Evolutionary conservation across 2,329 filamentous ascomycete species (phyloP).

Genomic region (Sarocladium kiliense): DNA sequence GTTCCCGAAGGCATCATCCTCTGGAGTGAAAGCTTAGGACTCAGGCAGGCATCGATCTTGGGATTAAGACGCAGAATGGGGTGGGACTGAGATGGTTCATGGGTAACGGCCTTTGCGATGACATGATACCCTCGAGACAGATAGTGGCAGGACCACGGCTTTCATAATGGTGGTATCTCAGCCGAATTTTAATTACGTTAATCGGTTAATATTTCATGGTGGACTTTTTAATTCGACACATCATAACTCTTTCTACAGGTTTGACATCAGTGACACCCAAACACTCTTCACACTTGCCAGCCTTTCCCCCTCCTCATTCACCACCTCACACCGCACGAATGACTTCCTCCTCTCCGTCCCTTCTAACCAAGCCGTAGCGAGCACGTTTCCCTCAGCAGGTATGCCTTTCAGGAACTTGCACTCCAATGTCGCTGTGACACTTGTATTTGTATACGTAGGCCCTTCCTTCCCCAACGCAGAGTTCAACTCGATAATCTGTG

Average conservation of each 20-base stretch:
- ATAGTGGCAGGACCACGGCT: background rate
- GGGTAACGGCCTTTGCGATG: constrained; percentile 10
- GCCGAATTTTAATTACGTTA: too few relatives aligned
- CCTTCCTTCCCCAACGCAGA: constrained; percentile 24
- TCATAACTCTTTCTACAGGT: constrained; percentile 16
- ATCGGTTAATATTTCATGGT: constrained; percentile 13
- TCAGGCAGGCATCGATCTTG: background rate
- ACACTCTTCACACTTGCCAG: constrained; percentile 24
- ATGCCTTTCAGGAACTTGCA: constrained; percentile 29
- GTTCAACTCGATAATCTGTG: constrained; percentile 31
- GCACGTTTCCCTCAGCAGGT: constrained; percentile 22
- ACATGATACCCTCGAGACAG: constrained; percentile 4
- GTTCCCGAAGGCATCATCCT: constrained; percentile 15
- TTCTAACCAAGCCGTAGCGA: constrained; percentile 26
- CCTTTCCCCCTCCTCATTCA: constrained; percentile 21
- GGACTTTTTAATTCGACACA: constrained; percentile 5
- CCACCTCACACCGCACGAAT: constrained; percentile 23
- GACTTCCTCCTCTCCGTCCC: constrained; percentile 28
- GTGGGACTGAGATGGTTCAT: background rate
- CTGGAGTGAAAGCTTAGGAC: background rate
- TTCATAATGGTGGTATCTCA: background rate
- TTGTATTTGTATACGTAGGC: constrained; percentile 20
- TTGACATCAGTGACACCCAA: constrained; percentile 28
- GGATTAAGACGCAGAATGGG: background rate
- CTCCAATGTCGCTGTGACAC: constrained; percentile 29